Evolutionary conservation across 169 alveolate species (phyloP), one percentile per base, ranked within the genome.

Genomic region (Plasmodium knowlesi): DNA sequence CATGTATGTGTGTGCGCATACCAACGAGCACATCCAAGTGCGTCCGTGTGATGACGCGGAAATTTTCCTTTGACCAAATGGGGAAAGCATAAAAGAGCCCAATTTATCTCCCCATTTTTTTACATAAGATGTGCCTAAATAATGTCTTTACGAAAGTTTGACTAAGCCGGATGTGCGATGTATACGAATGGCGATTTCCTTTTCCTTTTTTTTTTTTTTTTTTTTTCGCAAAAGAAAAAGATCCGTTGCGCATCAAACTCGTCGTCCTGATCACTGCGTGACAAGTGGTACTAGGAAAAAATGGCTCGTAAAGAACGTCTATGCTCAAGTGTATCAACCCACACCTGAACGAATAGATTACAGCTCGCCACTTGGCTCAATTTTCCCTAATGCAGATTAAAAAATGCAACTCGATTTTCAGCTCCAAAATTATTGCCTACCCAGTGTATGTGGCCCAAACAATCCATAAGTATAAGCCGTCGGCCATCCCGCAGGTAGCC

Each of bases 391-490:
- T 88, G 90, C 92, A 95, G 97, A 71, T 80, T 10, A 74, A 91
- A 71, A 93, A 93, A 46, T n/a, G 93, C 8, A 83, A 70, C 19
- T 22, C 46, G 14, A 83, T 97, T 80, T 97, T 97, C 84, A 70
- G 89, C 70, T 96, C 94, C 53, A 94, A 95, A 16, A 96, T 97
- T n/a, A 83, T 92, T n/a, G 96, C 98, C 4, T 94, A 97, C 76
- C 98, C 98, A 0, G 97, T 97, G 25, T 86, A 96, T 71, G 98
- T 97, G 37, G 97, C 98, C 16, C 98, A 97, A 70, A 97, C 98
- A 19, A 93, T 97, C 34, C 98, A 97, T 41, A 95, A 94, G 39
- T 96, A 96, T 19, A 97, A 97, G 30, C 90, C 92, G 71, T 74
- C 82, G 0, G 50, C 73, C 43, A 70, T 94, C 54, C 98, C 98